Evolutionary conservation across 805 yeast genomes (phyloP), one percentile per base, ranked within the genome.

Genomic region (Zygosaccharomyces pseudorouxii): DNA sequence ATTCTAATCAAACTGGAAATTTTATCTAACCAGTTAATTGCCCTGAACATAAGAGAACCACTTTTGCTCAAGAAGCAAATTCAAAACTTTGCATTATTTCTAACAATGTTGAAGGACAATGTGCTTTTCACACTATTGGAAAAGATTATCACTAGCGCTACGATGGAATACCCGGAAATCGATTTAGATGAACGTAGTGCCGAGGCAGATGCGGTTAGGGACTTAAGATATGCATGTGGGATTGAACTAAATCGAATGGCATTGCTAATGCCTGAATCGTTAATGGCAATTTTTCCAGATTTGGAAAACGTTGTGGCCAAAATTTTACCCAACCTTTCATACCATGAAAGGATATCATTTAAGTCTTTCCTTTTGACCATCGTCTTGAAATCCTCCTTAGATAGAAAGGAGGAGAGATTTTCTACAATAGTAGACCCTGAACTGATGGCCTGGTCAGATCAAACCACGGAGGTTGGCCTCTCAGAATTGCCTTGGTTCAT

Each of bases 401-500:
- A 77, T 36, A 78, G 84, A 56, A 87, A 87, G 63, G 81, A 78
- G 42, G 93, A 83, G 55, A 73, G 89, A 51, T 95, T 93, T 67
- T 77, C 88, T 18, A 77, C 81, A 39, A 86, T 95, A 49, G 99
- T 95, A 1, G 99, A 93, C 63, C 96, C 97, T 0, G 97, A 93
- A 55, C 72, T 95, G 42, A 70, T 77, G 10, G 90, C 96, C 0
- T 93, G 99, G 99, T 83, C 92, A 0, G 89, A 90, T 40, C 92
- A 89, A 18, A 82, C 80, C 9, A 92, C 97, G 0, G 89, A 88
- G 53, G 89, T 89, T 61, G 97, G 97, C 0, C 71, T 93, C 25
- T 73, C 83, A 60, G 95, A 92, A 62, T 74, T 95, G 39, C 96
- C 89, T 52, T 93, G 98, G 98, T 93, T 93, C 58, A 92, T 93